A percentile compares a stretch with the other conserved stretches of the same genome.
These are phyloP conservation scores for Taxawa tesnikishii DNA, from an alignment of 2,329 filamentous ascomycete genomes.

Conservation along the genomic window DNA sequence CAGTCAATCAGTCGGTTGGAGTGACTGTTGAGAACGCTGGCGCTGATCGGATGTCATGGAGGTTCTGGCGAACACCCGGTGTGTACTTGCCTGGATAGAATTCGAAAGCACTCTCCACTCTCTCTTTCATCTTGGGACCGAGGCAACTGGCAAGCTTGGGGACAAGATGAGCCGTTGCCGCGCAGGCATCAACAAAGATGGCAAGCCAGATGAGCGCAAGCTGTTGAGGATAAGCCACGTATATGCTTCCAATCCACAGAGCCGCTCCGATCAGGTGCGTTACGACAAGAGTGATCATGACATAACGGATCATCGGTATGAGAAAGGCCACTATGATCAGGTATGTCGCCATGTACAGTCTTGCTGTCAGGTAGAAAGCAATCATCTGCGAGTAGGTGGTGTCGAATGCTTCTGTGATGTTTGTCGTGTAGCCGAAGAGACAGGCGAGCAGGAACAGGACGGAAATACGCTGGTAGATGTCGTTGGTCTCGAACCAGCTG, in stretches of 20 bases:
- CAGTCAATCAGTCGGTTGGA: too few species aligned
- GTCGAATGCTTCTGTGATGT: conserved; percentile 46
- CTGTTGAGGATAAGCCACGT: conserved; percentile 41
- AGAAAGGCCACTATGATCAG: conserved; percentile 33
- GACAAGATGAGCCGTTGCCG: conserved; percentile 33
- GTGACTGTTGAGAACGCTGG: too few species aligned
- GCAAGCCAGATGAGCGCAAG: conserved; percentile 46
- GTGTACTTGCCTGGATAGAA: too few species aligned
- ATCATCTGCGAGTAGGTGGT: conserved; percentile 46
- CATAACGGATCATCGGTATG: conserved; percentile 45
- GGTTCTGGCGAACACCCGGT: too few species aligned
- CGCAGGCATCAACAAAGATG: conserved; percentile 42
- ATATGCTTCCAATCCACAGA: conserved; percentile 49
- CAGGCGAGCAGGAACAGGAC: conserved; percentile 50
- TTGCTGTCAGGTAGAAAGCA: conserved; percentile 46
- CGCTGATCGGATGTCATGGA: too few species aligned
- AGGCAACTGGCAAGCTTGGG: conserved; percentile 15
- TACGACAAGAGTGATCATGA: conserved; percentile 40
- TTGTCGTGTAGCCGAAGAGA: conserved; percentile 50
- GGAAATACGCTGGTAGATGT: conserved; percentile 45
- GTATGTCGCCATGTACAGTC: conserved; percentile 41
- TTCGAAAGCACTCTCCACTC: conserved; percentile 34
- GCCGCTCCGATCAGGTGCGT: conserved; percentile 35
- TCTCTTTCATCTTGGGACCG: conserved; percentile 8
- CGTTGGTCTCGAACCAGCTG: conserved; percentile 50